phyloP scores from a whole-genome alignment of 176 grass and related monocot genomes.

The Raddia guianensis region DNA sequence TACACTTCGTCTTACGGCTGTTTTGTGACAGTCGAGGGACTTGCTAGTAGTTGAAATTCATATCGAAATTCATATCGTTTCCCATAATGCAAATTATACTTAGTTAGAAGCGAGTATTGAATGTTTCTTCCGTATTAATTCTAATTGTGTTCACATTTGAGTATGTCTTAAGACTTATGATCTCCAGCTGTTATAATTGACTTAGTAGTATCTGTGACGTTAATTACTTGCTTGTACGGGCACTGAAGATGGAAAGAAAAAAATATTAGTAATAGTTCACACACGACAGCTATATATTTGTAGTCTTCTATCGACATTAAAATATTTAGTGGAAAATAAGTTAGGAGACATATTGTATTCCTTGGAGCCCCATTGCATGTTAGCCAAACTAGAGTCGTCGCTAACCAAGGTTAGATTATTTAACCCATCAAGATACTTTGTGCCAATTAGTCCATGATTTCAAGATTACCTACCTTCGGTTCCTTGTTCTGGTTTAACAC shows the following conservation, averaged over 20 bases:
- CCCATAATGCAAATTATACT: no score
- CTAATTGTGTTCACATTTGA: constrained; percentile 9
- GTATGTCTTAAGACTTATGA: not conserved
- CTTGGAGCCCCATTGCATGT: constrained; percentile 4
- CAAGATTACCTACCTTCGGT: not conserved
- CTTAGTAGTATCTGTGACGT: constrained; percentile 17
- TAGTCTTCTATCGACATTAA: constrained; percentile 21
- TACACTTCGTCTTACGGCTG: no score
- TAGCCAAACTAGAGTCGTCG: not conserved
- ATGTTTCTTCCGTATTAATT: not conserved
- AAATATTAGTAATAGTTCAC: not conserved
- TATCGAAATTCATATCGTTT: no score
- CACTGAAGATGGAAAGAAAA: constrained; percentile 1
- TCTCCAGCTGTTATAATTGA: constrained; percentile 12
- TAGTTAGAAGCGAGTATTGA: not conserved
- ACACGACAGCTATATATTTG: not conserved
- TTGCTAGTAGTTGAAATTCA: no score
- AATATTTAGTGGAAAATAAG: not conserved
- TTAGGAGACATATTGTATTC: constrained; percentile 25
- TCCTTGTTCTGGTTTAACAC: not conserved
- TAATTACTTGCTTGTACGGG: constrained; percentile 21
- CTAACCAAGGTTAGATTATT: constrained; percentile 29
- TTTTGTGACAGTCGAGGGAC: no score
- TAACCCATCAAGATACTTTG: constrained; percentile 21
- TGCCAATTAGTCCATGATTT: not conserved